phyloP scores from a whole-genome alignment of 306 rosid genomes.

The Acacia confusa region DNA sequence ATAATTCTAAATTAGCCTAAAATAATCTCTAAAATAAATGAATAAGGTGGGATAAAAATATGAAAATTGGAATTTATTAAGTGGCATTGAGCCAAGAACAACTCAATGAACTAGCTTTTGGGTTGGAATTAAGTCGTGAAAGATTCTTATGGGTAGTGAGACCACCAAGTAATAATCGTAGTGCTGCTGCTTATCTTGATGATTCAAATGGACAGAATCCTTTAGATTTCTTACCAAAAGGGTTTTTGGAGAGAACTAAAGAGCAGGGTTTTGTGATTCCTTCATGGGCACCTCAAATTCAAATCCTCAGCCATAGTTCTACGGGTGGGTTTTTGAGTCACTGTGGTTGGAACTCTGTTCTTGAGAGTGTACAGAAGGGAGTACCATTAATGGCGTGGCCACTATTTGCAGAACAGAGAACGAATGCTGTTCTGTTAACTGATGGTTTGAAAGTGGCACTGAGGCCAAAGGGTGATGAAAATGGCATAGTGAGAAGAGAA shows the following conservation, averaged over 20 bases:
- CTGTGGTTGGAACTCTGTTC: conserved; percentile 38
- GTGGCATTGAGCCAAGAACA: not conserved
- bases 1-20: too few relatives aligned
- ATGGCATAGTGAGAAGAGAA: conserved; percentile 22
- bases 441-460: conserved; percentile 32
- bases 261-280: conserved; percentile 31
- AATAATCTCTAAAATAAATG: too few relatives aligned
- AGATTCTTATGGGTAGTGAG: conserved; percentile 20
- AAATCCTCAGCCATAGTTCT: conserved; percentile 26
- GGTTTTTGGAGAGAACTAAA: conserved; percentile 31
- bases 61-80: too few relatives aligned
- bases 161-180: conserved; percentile 7
- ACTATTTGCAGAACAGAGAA: conserved; percentile 34
- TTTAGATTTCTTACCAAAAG: conserved; percentile 17
- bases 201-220: not conserved
- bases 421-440: conserved; percentile 21
- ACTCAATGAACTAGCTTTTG: conserved; percentile 17
- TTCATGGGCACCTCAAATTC: conserved; percentile 41
- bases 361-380: conserved; percentile 27
- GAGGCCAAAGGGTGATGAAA: conserved; percentile 24
- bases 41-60: too few relatives aligned
- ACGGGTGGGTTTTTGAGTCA: conserved; percentile 39
- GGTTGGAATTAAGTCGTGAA: conserved; percentile 16
- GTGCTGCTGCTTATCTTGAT: conserved; percentile 24
- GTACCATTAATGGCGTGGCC: conserved; percentile 37